These are phyloP conservation scores for Sporothrix variecibatus DNA, from an alignment of 2,329 filamentous ascomycete species.

Conservation along the genomic window DNA sequence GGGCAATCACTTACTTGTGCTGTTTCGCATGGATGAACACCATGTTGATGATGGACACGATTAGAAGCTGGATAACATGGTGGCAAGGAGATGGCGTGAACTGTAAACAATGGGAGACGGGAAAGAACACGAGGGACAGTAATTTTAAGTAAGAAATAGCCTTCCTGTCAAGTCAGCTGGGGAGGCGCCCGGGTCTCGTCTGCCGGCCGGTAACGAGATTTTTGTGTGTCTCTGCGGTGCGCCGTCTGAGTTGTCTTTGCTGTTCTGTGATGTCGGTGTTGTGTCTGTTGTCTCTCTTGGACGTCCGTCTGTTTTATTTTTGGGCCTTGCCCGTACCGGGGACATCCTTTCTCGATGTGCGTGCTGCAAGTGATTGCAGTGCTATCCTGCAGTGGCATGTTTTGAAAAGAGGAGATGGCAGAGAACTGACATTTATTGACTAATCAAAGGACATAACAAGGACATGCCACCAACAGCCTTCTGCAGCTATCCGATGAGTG, in stretches of 20 bases:
- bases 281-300: not conserved
- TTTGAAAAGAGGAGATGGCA: slow-evolving; percentile 3
- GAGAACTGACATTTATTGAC: not conserved
- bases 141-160: not conserved
- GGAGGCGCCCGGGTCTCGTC: slow-evolving; percentile 1
- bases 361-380: not conserved
- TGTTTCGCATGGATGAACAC: not conserved
- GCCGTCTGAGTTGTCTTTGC: not conserved
- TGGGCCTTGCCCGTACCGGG: not conserved
- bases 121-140: not conserved
- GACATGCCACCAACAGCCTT: not conserved
- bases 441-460: not conserved
- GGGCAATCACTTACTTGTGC: not conserved
- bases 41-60: not conserved
- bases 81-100: not conserved
- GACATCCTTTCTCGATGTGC: not conserved
- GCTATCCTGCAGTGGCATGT: not conserved
- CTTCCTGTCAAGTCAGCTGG: not conserved
- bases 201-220: not conserved
- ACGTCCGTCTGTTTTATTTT: not conserved
- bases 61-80: not conserved
- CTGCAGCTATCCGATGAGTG: not conserved
- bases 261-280: not conserved
- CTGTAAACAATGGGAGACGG: not conserved
- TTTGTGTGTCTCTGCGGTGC: not conserved